phyloP scores from a whole-genome alignment of 805 yeast genomes.

The Starmerella sirachaensis region DNA sequence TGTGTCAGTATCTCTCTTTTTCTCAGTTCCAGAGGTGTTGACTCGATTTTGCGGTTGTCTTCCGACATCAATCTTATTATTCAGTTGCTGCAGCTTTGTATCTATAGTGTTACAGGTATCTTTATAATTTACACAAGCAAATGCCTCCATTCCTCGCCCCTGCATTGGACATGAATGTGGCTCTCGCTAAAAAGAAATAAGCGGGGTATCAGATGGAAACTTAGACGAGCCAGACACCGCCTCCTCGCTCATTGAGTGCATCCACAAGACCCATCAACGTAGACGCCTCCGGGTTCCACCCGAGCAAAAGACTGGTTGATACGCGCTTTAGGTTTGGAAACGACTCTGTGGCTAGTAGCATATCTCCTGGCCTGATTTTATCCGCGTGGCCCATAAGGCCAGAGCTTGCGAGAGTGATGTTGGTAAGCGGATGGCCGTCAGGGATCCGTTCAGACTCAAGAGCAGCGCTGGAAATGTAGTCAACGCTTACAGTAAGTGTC shows the following conservation, averaged over 20 bases:
- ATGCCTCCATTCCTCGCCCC: too few relatives aligned
- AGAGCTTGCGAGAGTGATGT: conserved; percentile 64
- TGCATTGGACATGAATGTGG: too few relatives aligned
- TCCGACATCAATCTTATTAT: too few relatives aligned
- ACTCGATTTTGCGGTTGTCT: too few relatives aligned
- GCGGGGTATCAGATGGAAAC: too few relatives aligned
- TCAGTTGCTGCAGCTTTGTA: too few relatives aligned
- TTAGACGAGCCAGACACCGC: conserved; percentile 35
- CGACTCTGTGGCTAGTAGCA: conserved; percentile 76
- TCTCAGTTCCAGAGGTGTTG: too few relatives aligned
- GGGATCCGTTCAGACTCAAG: conserved; percentile 29
- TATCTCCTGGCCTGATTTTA: conserved; percentile 76
- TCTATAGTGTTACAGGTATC: too few relatives aligned
- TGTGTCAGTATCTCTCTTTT: too few relatives aligned
- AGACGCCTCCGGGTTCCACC: conserved; percentile 56
- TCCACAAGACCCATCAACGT: conserved; percentile 53
- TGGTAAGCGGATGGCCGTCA: conserved; percentile 40
- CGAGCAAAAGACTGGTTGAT: conserved; percentile 60
- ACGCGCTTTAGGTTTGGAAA: conserved; percentile 55
- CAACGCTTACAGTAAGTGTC: conserved; percentile 60
- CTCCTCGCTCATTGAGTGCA: conserved; percentile 60
- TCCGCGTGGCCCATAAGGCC: conserved; percentile 73
- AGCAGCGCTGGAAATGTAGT: conserved; percentile 48
- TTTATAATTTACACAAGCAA: too few relatives aligned
- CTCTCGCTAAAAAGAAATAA: too few relatives aligned